These are phyloP conservation scores for Pilaira anomala DNA, from an alignment of 192 early-diverging fungal genomes.

Conservation along the genomic window DNA sequence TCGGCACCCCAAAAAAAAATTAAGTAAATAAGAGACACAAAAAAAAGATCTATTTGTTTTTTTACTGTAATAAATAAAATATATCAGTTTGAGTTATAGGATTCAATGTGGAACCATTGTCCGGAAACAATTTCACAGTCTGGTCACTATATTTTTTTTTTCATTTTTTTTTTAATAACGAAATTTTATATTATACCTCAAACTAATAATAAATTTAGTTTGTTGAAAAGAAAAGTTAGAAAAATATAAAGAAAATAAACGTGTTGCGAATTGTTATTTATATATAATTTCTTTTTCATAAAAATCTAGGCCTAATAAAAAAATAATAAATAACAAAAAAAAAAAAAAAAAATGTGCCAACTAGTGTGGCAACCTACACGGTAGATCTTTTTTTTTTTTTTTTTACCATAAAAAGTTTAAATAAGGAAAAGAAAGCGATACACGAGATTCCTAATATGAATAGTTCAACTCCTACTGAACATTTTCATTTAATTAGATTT, in stretches of 20 bases:
- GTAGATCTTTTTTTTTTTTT: too few relatives aligned
- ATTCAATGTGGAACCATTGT: not conserved
- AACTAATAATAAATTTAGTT: not conserved
- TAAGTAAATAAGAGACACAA: not conserved
- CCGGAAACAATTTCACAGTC: not conserved
- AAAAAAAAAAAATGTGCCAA: too few relatives aligned
- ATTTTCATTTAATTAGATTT: constrained; percentile 13
- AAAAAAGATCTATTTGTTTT: not conserved
- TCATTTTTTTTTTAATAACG: not conserved
- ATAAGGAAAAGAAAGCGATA: not conserved
- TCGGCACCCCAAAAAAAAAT: not conserved
- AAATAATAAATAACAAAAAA: not conserved
- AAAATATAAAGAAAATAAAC: not conserved
- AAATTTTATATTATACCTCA: too few relatives aligned
- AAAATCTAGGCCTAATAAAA: not conserved
- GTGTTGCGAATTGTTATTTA: not conserved
- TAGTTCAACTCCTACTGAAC: constrained; percentile 14
- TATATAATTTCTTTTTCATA: not conserved
- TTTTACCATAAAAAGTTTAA: not conserved
- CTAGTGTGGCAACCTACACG: not conserved
- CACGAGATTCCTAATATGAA: constrained; percentile 3
- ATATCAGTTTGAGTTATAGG: too few relatives aligned
- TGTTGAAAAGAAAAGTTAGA: constrained; percentile 10
- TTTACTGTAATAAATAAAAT: not conserved
- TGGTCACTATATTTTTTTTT: too few relatives aligned